Evolutionary conservation across 495 filamentous ascomycete genomes (phyloP).

Genomic region (Penicillium fimorum): DNA sequence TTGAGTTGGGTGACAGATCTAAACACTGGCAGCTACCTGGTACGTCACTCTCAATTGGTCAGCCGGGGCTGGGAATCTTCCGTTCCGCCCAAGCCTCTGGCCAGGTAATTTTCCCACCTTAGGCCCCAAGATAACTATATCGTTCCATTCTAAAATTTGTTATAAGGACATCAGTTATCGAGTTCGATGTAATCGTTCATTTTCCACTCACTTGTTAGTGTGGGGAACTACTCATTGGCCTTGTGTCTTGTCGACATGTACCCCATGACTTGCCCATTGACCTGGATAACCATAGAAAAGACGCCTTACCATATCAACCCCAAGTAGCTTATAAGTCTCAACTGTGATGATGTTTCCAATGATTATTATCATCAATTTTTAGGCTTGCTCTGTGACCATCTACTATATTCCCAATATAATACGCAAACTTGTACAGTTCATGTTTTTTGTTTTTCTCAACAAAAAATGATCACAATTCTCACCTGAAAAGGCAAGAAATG

Average conservation of each 20-base stretch:
- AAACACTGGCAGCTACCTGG: conserved; percentile 22
- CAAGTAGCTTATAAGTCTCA: neutral
- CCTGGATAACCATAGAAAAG: neutral
- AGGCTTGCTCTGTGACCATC: neutral
- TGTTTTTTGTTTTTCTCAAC: neutral
- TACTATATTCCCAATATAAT: neutral
- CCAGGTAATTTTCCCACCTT: no score
- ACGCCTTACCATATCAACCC: no score
- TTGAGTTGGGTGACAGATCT: conserved; percentile 20
- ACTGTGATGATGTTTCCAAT: neutral
- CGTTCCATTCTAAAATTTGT: no score
- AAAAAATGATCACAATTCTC: neutral
- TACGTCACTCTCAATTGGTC: conserved; percentile 53
- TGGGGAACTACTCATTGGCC: neutral
- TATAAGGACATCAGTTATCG: no score
- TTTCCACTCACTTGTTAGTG: neutral
- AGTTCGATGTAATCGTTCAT: neutral
- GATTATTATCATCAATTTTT: neutral
- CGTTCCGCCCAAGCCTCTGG: conserved; percentile 5
- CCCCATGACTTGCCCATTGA: neutral
- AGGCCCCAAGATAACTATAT: no score
- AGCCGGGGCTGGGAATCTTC: conserved; percentile 38
- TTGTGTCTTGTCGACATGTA: neutral
- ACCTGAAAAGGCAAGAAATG: neutral
- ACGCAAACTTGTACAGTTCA: neutral